Conservation (phyloP, 202 grass and related monocot genomes). For the Brachypodium distachyon region DNA sequence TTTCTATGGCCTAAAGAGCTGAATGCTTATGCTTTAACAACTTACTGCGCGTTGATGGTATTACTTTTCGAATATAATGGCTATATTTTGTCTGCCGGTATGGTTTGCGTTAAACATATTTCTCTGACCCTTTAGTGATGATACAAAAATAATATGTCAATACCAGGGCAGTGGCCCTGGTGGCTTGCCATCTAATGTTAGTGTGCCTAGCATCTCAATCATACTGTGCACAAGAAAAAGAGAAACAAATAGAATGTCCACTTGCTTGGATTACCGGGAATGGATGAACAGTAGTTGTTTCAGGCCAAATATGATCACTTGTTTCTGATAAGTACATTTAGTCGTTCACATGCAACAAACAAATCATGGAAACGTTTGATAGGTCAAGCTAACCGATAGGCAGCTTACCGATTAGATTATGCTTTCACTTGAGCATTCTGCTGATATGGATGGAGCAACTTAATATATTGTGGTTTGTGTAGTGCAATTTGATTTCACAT, state of each 20-base stretch:
- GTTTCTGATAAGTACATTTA: conserved; percentile 30
- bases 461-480: neutral
- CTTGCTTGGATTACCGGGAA: neutral
- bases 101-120: neutral
- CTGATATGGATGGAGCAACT: neutral
- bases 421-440: conserved; percentile 1
- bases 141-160: neutral
- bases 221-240: neutral
- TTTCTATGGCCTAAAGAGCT: neutral
- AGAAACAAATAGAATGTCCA: neutral
- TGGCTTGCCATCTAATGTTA: neutral
- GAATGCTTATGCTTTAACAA: neutral
- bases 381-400: neutral
- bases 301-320: neutral
- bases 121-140: neutral
- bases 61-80: neutral
- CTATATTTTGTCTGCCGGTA: neutral
- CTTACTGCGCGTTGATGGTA: neutral
- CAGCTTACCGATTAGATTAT: neutral
- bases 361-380: neutral
- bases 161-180: neutral
- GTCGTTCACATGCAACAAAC: neutral
- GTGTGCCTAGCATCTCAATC: conserved; percentile 1
- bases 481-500: conserved; percentile 1
- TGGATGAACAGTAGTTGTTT: neutral